Conservation (phyloP, 2,329 filamentous ascomycete species). For the Calycina herbarum region DNA sequence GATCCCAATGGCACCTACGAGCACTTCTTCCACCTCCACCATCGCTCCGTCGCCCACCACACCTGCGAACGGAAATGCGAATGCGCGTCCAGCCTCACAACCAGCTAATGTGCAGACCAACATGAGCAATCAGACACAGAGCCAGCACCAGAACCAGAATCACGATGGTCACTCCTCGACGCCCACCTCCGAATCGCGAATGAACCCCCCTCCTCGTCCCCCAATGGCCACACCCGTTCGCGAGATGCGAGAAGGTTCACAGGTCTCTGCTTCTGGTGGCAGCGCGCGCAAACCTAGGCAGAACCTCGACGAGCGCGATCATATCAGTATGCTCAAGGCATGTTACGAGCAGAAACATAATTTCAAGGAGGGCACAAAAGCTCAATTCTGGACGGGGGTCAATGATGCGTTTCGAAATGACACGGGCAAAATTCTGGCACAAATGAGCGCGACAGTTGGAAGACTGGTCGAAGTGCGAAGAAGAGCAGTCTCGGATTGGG, state of each 20-base stretch:
- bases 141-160: slow-evolving; percentile 19
- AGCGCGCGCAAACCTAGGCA: slow-evolving; percentile 37
- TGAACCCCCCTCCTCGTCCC: slow-evolving; percentile 37
- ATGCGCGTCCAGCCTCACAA: slow-evolving; percentile 23
- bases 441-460: slow-evolving; percentile 39
- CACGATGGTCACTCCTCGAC: slow-evolving; percentile 28
- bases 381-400: slow-evolving; percentile 37
- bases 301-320: slow-evolving; percentile 38
- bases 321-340: slow-evolving; percentile 36
- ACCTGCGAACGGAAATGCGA: slow-evolving; percentile 31
- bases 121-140: slow-evolving; percentile 15
- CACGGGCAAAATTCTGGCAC: slow-evolving; percentile 36
- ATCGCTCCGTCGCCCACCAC: slow-evolving; percentile 30
- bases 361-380: slow-evolving; percentile 38
- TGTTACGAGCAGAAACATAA: slow-evolving; percentile 34
- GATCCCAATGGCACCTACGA: slow-evolving; percentile 34
- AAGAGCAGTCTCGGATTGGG: slow-evolving; percentile 37
- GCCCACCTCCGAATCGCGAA: slow-evolving; percentile 31
- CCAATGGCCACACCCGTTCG: slow-evolving; percentile 34
- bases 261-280: slow-evolving; percentile 31
- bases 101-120: not conserved
- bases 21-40: slow-evolving; percentile 28
- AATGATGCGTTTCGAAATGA: slow-evolving; percentile 35
- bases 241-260: slow-evolving; percentile 36
- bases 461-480: slow-evolving; percentile 36